phyloP scores from a whole-genome alignment of 1,284 basidiomycete genomes.

The Cutaneotrichosporon cavernicola region DNA sequence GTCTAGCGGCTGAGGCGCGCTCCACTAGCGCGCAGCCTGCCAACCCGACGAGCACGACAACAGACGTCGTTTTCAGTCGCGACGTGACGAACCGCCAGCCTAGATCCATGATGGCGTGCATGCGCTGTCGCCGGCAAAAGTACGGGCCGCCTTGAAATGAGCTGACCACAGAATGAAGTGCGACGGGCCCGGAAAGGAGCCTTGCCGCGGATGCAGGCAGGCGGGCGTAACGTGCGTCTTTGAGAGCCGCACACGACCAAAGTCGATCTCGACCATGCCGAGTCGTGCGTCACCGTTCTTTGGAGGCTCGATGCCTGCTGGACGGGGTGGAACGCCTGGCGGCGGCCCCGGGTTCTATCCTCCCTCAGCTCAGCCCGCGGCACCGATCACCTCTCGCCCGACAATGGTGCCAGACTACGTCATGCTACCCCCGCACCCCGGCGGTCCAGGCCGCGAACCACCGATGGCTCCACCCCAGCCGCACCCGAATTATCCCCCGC shows the following conservation, averaged over 20 bases:
- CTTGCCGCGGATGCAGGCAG: slow-evolving; percentile 49
- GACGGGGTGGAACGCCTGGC: slow-evolving; percentile 31
- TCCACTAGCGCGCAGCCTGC: slow-evolving; percentile 1
- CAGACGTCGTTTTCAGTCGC: slow-evolving; percentile 34
- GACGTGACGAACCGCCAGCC: slow-evolving; percentile 43
- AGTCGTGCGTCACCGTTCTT: slow-evolving; percentile 42
- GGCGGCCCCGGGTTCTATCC: slow-evolving; percentile 37
- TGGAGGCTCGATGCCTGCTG: slow-evolving; percentile 25
- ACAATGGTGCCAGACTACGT: slow-evolving; percentile 33
- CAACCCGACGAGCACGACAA: slow-evolving; percentile 11
- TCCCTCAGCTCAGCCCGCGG: slow-evolving; percentile 36
- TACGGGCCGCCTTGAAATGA: slow-evolving; percentile 22
- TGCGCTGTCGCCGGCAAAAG: slow-evolving; percentile 44
- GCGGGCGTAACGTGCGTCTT: slow-evolving; percentile 48
- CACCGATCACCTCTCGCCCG: slow-evolving; percentile 40
- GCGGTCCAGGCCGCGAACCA: slow-evolving; percentile 30
- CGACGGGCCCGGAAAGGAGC: slow-evolving; percentile 45
- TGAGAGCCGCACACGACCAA: slow-evolving; percentile 46
- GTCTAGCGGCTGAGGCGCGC: slow-evolving; percentile 12
- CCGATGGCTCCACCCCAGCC: slow-evolving; percentile 42
- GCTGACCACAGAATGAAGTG: slow-evolving; percentile 48
- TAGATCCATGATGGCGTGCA: slow-evolving; percentile 52
- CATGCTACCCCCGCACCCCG: slow-evolving; percentile 25
- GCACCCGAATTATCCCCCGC: slow-evolving; percentile 20
- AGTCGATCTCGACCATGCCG: slow-evolving; percentile 42